Conservation (phyloP, 805 yeast genomes). For the Grigorovia humatica region DNA sequence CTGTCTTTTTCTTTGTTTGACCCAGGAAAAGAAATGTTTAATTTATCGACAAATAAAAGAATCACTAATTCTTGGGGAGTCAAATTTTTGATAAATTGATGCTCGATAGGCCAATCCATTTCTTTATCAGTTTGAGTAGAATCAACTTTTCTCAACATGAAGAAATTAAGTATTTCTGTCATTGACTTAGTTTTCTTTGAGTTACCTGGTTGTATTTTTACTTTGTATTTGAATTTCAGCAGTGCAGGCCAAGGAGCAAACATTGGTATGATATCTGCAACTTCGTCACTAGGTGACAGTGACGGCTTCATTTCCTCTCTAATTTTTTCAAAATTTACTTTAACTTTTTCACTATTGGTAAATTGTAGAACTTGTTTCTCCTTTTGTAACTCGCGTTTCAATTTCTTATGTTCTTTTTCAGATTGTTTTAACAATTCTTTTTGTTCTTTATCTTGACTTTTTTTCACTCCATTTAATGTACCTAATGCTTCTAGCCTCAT, state of each 20-base stretch:
- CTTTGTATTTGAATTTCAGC: conserved; percentile 64
- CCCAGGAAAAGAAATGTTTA: conserved; percentile 54
- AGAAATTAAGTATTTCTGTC: conserved; percentile 52
- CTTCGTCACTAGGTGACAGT: conserved; percentile 34
- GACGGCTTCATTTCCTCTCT: conserved; percentile 28
- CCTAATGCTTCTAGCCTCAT: conserved; percentile 76
- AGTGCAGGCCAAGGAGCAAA: conserved; percentile 91
- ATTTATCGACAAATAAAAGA: conserved; percentile 58
- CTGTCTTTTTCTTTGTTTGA: conserved; percentile 14
- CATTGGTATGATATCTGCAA: conserved; percentile 63
- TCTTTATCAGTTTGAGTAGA: conserved; percentile 35
- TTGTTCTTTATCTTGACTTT: conserved; percentile 29
- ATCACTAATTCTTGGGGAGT: conserved; percentile 61
- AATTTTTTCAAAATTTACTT: conserved; percentile 35
- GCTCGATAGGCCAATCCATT: conserved; percentile 62
- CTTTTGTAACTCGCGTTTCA: conserved; percentile 31
- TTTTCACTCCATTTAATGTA: conserved; percentile 51
- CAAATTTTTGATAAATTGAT: conserved; percentile 42
- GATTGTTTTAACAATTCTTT: conserved; percentile 29
- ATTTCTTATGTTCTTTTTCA: conserved; percentile 27
- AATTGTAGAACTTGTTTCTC: conserved; percentile 29
- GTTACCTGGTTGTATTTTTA: conserved; percentile 67
- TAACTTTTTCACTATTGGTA: conserved; percentile 32
- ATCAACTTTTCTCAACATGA: conserved; percentile 43
- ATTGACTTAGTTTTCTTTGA: conserved; percentile 84